These are phyloP conservation scores for Colletotrichum echinochloae DNA, from an alignment of 2,329 filamentous ascomycete genomes.

Conservation along the genomic window DNA sequence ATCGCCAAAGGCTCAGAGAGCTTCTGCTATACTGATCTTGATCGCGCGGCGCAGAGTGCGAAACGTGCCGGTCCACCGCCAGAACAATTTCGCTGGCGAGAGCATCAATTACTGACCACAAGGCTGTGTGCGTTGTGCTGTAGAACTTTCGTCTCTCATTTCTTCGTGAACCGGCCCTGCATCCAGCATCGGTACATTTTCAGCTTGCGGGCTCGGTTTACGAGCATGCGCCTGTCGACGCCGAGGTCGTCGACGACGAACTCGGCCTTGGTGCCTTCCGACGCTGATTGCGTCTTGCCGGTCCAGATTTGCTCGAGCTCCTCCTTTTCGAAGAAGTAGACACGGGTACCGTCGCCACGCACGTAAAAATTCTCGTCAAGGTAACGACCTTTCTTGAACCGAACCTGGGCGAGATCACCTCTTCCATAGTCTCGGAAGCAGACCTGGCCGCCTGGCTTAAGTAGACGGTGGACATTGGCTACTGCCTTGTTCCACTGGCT, in stretches of 20 bases:
- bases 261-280: constrained; percentile 48
- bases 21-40: constrained; percentile 54
- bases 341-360: constrained; percentile 91
- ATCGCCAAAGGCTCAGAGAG: constrained; percentile 57
- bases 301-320: constrained; percentile 86
- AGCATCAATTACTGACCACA: constrained; percentile 16
- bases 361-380: constrained; percentile 98
- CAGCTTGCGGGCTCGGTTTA: constrained; percentile 88
- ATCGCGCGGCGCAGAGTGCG: background rate
- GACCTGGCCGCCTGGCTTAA: constrained; percentile 94
- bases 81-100: background rate
- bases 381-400: constrained; percentile 95
- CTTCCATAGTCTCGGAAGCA: constrained; percentile 97
- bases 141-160: constrained; percentile 52
- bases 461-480: constrained; percentile 80
- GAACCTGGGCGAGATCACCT: constrained; percentile 94
- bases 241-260: constrained; percentile 85
- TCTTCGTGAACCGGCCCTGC: constrained; percentile 84
- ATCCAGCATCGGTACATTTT: constrained; percentile 99
- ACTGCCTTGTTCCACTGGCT: constrained; percentile 87
- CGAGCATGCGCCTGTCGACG: constrained; percentile 87
- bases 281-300: constrained; percentile 51
- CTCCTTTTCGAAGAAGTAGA: constrained; percentile 95
- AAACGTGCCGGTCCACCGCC: background rate
- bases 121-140: background rate